Percentiles rank a stretch among this genome's conserved stretches.
phyloP scores from a whole-genome alignment of 768 basidiomycete genomes.

The Lyophyllum semitale region DNA sequence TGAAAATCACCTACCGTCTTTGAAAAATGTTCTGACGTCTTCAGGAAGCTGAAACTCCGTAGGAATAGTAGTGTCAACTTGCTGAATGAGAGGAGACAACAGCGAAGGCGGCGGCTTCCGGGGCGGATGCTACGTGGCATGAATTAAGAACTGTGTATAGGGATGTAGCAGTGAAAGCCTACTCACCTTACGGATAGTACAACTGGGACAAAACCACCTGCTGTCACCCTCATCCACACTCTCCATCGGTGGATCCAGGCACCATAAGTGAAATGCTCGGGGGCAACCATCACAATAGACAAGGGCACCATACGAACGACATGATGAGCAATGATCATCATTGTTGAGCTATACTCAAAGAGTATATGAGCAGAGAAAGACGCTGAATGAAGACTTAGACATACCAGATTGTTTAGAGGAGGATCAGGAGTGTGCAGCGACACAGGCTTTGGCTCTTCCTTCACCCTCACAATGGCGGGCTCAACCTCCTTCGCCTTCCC shows the following conservation, averaged over 20 bases:
- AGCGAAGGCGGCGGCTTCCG: slow-evolving; percentile 68
- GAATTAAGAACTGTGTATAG: slow-evolving; percentile 17
- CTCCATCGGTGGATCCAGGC: slow-evolving; percentile 94
- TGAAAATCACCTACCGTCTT: slow-evolving; percentile 65
- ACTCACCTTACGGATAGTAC: slow-evolving; percentile 65
- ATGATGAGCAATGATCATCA: slow-evolving; percentile 86
- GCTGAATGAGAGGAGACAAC: slow-evolving; percentile 71
- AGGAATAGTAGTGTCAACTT: slow-evolving; percentile 69
- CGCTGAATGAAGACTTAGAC: slow-evolving; percentile 16
- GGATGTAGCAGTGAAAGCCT: slow-evolving; percentile 7
- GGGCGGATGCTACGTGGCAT: slow-evolving; percentile 58
- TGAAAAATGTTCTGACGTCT: slow-evolving; percentile 81
- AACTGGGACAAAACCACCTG: slow-evolving; percentile 80
- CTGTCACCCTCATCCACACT: slow-evolving; percentile 83
- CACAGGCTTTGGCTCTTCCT: slow-evolving; percentile 52
- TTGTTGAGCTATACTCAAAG: slow-evolving; percentile 48
- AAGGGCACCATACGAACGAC: slow-evolving; percentile 79
- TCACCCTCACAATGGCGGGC: slow-evolving; percentile 40
- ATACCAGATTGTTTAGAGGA: slow-evolving; percentile 37
- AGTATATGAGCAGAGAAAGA: slow-evolving; percentile 3
- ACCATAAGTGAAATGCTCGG: slow-evolving; percentile 93
- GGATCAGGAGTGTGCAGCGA: slow-evolving; percentile 51
- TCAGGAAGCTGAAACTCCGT: slow-evolving; percentile 85
- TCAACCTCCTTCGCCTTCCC: slow-evolving; percentile 55
- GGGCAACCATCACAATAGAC: slow-evolving; percentile 99